phyloP scores from a whole-genome alignment of 2,329 filamentous ascomycete genomes.

The Exophiala bonariae region DNA sequence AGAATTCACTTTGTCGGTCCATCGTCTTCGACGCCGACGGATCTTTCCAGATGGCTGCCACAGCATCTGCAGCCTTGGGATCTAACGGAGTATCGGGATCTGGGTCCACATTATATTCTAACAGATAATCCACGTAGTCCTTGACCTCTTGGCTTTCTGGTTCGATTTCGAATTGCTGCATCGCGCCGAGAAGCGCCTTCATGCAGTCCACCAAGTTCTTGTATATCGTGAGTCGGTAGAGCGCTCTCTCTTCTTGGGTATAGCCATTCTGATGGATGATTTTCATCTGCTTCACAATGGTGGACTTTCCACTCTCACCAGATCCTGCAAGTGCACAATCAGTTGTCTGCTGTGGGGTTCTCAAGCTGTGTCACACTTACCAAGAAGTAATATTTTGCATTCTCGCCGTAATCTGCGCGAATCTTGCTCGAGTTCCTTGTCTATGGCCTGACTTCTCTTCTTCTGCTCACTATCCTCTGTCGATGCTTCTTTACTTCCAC shows the following conservation, averaged over 20 bases:
- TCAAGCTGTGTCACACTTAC: slow-evolving; percentile 52
- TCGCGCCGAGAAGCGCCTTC: slow-evolving; percentile 86
- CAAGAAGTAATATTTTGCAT: slow-evolving; percentile 96
- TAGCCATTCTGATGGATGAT: slow-evolving; percentile 99
- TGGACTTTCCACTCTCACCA: slow-evolving; percentile 97
- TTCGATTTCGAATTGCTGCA: slow-evolving; percentile 87
- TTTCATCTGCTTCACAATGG: slow-evolving; percentile 99
- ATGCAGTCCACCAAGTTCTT: slow-evolving; percentile 98
- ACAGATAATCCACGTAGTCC: slow-evolving; percentile 74
- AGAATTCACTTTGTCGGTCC: slow-evolving; percentile 96
- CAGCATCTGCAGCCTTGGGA: slow-evolving; percentile 74
- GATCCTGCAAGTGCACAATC: slow-evolving; percentile 63
- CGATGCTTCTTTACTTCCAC: slow-evolving; percentile 77
- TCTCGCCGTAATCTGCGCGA: slow-evolving; percentile 88
- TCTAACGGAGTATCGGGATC: slow-evolving; percentile 86
- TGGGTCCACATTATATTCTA: slow-evolving; percentile 86
- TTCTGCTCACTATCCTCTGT: slow-evolving; percentile 85
- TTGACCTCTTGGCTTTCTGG: slow-evolving; percentile 70
- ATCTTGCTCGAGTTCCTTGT: slow-evolving; percentile 90
- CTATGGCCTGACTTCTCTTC: slow-evolving; percentile 95
- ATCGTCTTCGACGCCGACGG: slow-evolving; percentile 78
- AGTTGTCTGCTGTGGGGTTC: slow-evolving; percentile 13
- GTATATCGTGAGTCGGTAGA: slow-evolving; percentile 95
- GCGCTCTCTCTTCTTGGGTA: slow-evolving; percentile 85
- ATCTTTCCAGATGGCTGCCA: slow-evolving; percentile 88